A percentile compares a stretch with the other conserved stretches of the same genome.
phyloP scores from a whole-genome alignment of 495 filamentous ascomycete genomes.

The Xylaria scruposa region DNA sequence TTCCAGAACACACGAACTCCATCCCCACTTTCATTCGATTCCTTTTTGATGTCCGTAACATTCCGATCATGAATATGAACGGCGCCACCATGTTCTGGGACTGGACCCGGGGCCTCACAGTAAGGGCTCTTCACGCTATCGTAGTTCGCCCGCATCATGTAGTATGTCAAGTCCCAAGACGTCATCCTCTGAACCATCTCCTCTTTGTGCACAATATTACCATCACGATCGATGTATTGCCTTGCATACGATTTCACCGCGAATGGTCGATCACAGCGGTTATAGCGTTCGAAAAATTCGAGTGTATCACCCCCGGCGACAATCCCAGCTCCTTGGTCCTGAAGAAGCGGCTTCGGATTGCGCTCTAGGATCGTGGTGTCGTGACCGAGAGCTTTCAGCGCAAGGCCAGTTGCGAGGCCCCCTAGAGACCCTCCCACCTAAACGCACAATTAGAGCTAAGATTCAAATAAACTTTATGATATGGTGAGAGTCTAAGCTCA shows the following conservation, averaged over 20 bases:
- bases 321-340: constrained; percentile 65
- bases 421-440: constrained; percentile 59
- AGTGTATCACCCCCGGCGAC: constrained; percentile 51
- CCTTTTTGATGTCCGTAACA: constrained; percentile 52
- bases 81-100: constrained; percentile 48
- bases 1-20: constrained; percentile 49
- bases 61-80: constrained; percentile 54
- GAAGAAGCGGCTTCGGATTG: constrained; percentile 50
- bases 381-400: constrained; percentile 57
- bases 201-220: constrained; percentile 50
- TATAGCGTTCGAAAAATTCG: constrained; percentile 44
- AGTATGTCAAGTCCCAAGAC: constrained; percentile 63
- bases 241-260: constrained; percentile 45
- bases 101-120: constrained; percentile 45
- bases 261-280: constrained; percentile 44
- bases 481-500: constrained; percentile 9
- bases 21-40: constrained; percentile 6
- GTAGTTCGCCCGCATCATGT: constrained; percentile 61
- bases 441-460: not conserved
- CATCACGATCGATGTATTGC: constrained; percentile 53
- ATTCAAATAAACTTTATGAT: too few species aligned
- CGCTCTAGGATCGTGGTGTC: constrained; percentile 62
- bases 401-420: constrained; percentile 54
- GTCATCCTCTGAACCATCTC: constrained; percentile 55
- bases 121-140: constrained; percentile 59